Conservation (phyloP, 371 early-diverging fungal genomes). For the Mucor lusitanicus region DNA sequence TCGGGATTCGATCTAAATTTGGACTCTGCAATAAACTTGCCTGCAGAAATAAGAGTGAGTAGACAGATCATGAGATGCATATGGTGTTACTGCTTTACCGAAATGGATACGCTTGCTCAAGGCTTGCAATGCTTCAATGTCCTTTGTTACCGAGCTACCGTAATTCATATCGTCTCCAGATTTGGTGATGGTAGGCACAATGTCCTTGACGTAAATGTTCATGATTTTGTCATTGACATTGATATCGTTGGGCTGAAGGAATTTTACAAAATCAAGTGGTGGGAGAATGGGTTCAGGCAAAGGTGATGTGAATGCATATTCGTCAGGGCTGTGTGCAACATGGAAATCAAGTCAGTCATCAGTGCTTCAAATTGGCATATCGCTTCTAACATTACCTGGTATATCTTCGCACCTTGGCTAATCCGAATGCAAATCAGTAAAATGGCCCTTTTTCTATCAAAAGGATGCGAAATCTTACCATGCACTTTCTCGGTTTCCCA, state of each 20-base stretch:
- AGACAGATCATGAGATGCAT: background rate
- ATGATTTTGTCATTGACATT: constrained; percentile 85
- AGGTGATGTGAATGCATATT: constrained; percentile 88
- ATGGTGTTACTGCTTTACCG: constrained; percentile 54
- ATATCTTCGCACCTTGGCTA: constrained; percentile 89
- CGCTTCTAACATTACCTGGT: constrained; percentile 37
- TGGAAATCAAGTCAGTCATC: background rate
- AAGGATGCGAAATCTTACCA: constrained; percentile 50
- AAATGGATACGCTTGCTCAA: constrained; percentile 94
- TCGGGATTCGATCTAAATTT: constrained; percentile 86
- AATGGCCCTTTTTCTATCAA: background rate
- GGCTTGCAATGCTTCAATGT: constrained; percentile 91
- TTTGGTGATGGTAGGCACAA: constrained; percentile 69
- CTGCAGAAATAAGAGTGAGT: constrained; percentile 29
- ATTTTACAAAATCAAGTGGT: constrained; percentile 71
- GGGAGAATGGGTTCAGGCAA: constrained; percentile 90
- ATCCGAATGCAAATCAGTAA: background rate
- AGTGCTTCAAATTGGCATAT: too few relatives aligned
- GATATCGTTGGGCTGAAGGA: constrained; percentile 74
- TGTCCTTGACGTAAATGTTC: constrained; percentile 73
- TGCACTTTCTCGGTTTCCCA: constrained; percentile 92
- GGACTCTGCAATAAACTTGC: constrained; percentile 95
- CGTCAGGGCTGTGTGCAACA: constrained; percentile 75
- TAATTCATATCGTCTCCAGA: constrained; percentile 84
- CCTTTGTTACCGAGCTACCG: constrained; percentile 90